A percentile compares a stretch with the other conserved stretches of the same genome.
These are phyloP conservation scores for Lentinula guzmanii DNA, from an alignment of 768 basidiomycete species.

Conservation along the genomic window DNA sequence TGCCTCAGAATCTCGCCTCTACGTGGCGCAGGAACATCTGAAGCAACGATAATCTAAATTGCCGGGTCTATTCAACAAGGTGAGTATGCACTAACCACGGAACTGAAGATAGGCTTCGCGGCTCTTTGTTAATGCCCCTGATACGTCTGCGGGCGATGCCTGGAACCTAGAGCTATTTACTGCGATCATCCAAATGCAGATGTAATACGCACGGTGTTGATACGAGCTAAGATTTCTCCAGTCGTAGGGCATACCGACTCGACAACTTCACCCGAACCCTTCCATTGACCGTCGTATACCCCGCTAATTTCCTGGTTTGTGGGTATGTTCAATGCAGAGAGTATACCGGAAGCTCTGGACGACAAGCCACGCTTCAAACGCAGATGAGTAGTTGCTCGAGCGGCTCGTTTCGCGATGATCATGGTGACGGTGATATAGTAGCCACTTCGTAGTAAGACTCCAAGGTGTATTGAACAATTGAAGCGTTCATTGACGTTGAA, in stretches of 20 bases:
- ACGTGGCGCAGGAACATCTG: constrained; percentile 73
- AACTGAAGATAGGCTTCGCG: constrained; percentile 69
- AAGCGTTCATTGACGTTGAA: not conserved
- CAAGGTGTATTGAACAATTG: not conserved
- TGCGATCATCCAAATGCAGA: constrained; percentile 7
- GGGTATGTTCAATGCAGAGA: constrained; percentile 58
- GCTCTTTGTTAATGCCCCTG: constrained; percentile 59
- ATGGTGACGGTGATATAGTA: constrained; percentile 7
- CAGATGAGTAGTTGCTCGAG: constrained; percentile 8
- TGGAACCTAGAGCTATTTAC: constrained; percentile 18
- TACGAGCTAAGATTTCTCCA: constrained; percentile 74
- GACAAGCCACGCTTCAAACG: constrained; percentile 48
- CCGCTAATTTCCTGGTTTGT: constrained; percentile 54
- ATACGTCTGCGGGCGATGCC: constrained; percentile 71
- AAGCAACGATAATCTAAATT: not conserved
- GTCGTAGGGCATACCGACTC: constrained; percentile 80
- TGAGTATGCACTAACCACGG: constrained; percentile 35
- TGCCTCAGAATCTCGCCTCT: constrained; percentile 87
- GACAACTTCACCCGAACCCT: constrained; percentile 65
- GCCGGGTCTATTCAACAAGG: not conserved
- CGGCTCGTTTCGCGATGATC: constrained; percentile 21
- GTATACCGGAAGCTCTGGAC: constrained; percentile 60
- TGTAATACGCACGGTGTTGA: constrained; percentile 53
- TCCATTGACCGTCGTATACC: constrained; percentile 82
- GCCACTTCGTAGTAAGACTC: not conserved